phyloP scores from a whole-genome alignment of 129 eudicot genomes.

The Artemisia annua region DNA sequence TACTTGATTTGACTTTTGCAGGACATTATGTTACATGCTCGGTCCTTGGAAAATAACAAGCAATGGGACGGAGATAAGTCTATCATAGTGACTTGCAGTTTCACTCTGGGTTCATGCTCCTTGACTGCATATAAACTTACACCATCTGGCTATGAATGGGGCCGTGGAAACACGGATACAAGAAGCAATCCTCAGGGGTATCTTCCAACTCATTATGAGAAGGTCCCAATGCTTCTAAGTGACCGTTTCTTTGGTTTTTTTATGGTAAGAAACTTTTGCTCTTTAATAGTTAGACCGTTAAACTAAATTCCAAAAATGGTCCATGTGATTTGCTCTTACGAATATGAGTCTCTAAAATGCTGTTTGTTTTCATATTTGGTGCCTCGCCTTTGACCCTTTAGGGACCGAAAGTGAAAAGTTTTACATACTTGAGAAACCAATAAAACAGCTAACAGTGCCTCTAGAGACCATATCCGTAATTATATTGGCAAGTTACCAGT shows the following conservation, averaged over 20 bases:
- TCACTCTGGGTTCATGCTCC: constrained; percentile 97
- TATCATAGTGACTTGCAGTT: constrained; percentile 89
- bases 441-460: too few species aligned
- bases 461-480: too few species aligned
- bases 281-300: background rate
- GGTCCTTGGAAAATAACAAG: constrained; percentile 77
- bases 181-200: constrained; percentile 95
- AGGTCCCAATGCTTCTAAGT: constrained; percentile 95
- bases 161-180: constrained; percentile 77
- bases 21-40: constrained; percentile 88
- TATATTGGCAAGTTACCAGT: too few species aligned
- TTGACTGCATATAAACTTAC: constrained; percentile 95
- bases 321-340: too few species aligned
- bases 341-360: too few species aligned
- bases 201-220: constrained; percentile 94
- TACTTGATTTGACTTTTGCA: constrained; percentile 17
- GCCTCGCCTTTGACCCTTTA: too few species aligned
- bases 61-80: constrained; percentile 99
- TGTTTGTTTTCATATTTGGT: too few species aligned
- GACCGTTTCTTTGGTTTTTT: constrained; percentile 97
- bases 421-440: too few species aligned
- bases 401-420: too few species aligned
- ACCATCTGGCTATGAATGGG: constrained; percentile 98
- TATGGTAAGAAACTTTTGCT: constrained; percentile 57
- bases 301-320: too few species aligned